Evolutionary conservation across 1,139 yeast genomes (phyloP), one percentile per base, ranked within the genome.

Genomic region (Kluyveromyces sp.): DNA sequence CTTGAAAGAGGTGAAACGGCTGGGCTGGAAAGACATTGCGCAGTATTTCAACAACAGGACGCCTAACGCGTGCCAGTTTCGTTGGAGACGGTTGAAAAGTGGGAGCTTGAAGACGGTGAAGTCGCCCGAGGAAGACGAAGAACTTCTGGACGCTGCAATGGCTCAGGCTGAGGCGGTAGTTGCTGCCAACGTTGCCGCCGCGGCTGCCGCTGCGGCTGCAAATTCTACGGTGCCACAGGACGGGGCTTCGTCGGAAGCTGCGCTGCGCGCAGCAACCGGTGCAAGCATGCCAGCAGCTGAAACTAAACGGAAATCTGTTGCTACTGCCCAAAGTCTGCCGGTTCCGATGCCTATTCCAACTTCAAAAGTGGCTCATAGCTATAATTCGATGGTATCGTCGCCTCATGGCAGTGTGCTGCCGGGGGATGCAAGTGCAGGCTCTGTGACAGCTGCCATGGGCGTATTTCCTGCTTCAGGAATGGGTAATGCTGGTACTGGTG

Each of bases 11-110:
- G 75, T 74, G 46, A 83, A 78, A 57, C 80, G 80, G 56, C 66
- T 81, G 49, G 88, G 88, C 0, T 81, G 89, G 89, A 80, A 81
- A 61, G 87, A 81, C 51, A 81, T 82, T 42, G 80, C 87, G 9
- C 70, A 77, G 44, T 77, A 80, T 55, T 82, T 81, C 61, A 70
- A 69, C 42, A 77, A 78, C 60, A 67, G 89, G 62, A 82, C 88
- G 1, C 84, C 87, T 33, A 82, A 82, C 56, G 88, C 88, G 3
- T 82, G 88, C 53, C 89, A 82, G 62, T 82, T 82, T 55, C 71
- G 89, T 56, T 82, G 89, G 89, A 72, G 89, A 63, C 64, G 89
- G 47, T 67, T 80, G 47, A 77, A 78, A 60, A 73, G 78, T 11
- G 85, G 85, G 1, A 77, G 77, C 51, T 65, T 79, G 54, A 80